Conservation (phyloP, 768 basidiomycete genomes). For the Boletus vermiculosoides region DNA sequence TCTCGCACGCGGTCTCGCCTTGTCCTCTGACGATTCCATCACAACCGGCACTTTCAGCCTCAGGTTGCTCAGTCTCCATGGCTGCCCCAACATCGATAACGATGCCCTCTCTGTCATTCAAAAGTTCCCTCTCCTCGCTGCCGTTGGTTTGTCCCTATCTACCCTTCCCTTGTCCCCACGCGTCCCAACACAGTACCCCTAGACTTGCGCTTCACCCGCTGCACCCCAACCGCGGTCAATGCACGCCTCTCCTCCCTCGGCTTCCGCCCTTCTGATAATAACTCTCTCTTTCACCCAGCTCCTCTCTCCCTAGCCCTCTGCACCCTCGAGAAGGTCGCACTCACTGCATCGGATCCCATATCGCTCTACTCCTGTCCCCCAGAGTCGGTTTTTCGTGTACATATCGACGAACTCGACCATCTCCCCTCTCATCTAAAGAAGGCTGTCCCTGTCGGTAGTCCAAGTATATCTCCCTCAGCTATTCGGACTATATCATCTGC, state of each 20-base stretch:
- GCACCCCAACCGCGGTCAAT: constrained; percentile 28
- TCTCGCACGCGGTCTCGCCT: constrained; percentile 47
- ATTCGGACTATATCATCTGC: constrained; percentile 8
- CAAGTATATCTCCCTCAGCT: neutral
- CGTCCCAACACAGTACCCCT: constrained; percentile 1
- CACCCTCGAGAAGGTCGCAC: constrained; percentile 24
- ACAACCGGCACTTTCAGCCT: constrained; percentile 53
- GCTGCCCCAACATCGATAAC: constrained; percentile 51
- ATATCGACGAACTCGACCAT: constrained; percentile 19
- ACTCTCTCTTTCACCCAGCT: constrained; percentile 43
- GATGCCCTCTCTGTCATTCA: constrained; percentile 40
- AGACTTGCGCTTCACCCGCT: constrained; percentile 54
- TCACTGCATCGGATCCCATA: constrained; percentile 10
- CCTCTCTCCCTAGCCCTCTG: constrained; percentile 38
- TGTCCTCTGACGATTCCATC: constrained; percentile 23
- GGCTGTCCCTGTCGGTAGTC: neutral
- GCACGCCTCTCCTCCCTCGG: constrained; percentile 19
- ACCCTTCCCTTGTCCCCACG: neutral
- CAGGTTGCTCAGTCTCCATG: constrained; percentile 54
- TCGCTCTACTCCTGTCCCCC: constrained; percentile 30
- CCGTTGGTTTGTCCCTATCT: constrained; percentile 48
- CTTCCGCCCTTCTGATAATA: constrained; percentile 29
- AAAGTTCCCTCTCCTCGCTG: constrained; percentile 57
- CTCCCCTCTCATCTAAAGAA: constrained; percentile 3
- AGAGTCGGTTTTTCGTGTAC: constrained; percentile 29